phyloP scores from a whole-genome alignment of 371 early-diverging fungal species.

The Mortierella sp. region DNA sequence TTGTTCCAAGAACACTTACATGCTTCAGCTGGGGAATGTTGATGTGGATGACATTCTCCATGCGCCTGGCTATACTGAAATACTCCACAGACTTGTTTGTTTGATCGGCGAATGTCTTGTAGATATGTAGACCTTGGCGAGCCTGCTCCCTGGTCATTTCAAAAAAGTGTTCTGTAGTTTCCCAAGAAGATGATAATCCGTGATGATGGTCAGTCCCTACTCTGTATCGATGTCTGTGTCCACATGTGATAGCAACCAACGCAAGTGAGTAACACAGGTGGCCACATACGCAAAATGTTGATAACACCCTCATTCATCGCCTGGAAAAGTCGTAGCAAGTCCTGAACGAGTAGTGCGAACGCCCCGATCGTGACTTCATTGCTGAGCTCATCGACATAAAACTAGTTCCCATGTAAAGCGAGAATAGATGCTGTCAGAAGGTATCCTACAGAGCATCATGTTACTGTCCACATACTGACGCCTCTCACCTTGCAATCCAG shows the following conservation, averaged over 20 bases:
- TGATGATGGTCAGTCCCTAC: neutral
- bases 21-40: slow-evolving; percentile 88
- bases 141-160: slow-evolving; percentile 88
- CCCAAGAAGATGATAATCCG: neutral
- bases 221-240: neutral
- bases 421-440: too few species aligned
- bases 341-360: slow-evolving; percentile 85
- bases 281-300: slow-evolving; percentile 79
- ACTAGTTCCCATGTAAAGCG: slow-evolving; percentile 56
- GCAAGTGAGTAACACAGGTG: neutral
- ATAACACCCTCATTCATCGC: slow-evolving; percentile 93
- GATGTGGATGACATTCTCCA: slow-evolving; percentile 77
- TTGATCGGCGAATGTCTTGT: slow-evolving; percentile 89
- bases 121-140: slow-evolving; percentile 82
- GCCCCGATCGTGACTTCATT: slow-evolving; percentile 90
- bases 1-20: slow-evolving; percentile 56
- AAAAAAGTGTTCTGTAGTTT: slow-evolving; percentile 78
- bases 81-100: slow-evolving; percentile 83
- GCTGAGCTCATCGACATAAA: slow-evolving; percentile 84
- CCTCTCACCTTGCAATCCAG: slow-evolving; percentile 76
- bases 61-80: slow-evolving; percentile 79
- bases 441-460: too few species aligned
- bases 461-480: too few species aligned
- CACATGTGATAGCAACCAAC: neutral
- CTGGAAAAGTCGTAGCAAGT: slow-evolving; percentile 87